Evolutionary conservation across 352 stramenopile genomes (phyloP).

Genomic region (Pythium dissotocum): DNA sequence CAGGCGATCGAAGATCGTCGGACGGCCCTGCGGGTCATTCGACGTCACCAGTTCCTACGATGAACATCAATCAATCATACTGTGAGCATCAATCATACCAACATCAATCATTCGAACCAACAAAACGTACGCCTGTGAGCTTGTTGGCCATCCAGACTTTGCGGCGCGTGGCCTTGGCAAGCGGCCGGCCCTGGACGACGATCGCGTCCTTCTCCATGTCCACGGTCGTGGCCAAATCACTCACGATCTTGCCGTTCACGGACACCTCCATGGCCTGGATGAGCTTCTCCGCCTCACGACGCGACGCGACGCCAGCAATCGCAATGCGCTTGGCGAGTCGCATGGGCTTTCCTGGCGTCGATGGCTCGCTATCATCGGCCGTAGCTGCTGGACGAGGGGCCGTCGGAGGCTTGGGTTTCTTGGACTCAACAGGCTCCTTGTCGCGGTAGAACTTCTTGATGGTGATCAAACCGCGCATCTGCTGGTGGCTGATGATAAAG

Average conservation of each 20-base stretch:
- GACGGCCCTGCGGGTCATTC: slow-evolving; percentile 72
- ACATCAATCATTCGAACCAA: not conserved
- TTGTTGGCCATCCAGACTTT: slow-evolving; percentile 91
- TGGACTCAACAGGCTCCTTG: slow-evolving; percentile 14
- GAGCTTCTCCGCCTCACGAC: slow-evolving; percentile 80
- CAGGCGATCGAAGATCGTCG: slow-evolving; percentile 90
- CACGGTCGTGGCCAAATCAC: slow-evolving; percentile 60
- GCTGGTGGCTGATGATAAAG: not conserved
- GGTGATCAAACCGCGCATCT: slow-evolving; percentile 36
- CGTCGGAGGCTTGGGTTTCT: slow-evolving; percentile 11
- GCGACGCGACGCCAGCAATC: slow-evolving; percentile 79
- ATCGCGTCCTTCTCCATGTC: slow-evolving; percentile 54
- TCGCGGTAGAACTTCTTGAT: slow-evolving; percentile 50
- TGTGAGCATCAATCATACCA: not conserved
- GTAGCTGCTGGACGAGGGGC: not conserved
- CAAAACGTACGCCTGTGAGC: slow-evolving; percentile 63
- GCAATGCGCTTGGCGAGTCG: slow-evolving; percentile 85
- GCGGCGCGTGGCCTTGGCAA: slow-evolving; percentile 41
- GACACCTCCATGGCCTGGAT: slow-evolving; percentile 72
- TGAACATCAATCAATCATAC: not conserved
- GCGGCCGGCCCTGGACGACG: slow-evolving; percentile 47
- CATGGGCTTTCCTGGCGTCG: slow-evolving; percentile 26
- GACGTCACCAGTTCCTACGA: slow-evolving; percentile 76
- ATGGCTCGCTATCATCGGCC: not conserved
- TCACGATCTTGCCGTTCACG: slow-evolving; percentile 72